Percentiles rank a stretch among this genome's conserved stretches.
phyloP scores from a whole-genome alignment of 1,284 basidiomycete genomes.

The Sanghuangporus weigelae region DNA sequence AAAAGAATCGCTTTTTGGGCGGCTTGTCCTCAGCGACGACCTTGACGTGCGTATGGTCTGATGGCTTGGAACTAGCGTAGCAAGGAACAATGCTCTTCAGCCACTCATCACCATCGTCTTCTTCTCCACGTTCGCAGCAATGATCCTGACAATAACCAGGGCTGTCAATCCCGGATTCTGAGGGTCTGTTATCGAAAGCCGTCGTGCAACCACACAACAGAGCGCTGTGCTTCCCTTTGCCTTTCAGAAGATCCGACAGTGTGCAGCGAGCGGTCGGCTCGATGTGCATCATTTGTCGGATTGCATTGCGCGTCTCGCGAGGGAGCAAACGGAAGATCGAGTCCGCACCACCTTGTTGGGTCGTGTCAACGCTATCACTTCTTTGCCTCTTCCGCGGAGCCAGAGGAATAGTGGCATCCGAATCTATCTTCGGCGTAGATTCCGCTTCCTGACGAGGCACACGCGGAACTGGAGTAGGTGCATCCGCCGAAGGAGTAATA shows the following conservation, averaged over 20 bases:
- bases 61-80: slow-evolving; percentile 40
- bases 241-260: slow-evolving; percentile 87
- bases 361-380: slow-evolving; percentile 66
- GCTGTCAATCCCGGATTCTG: slow-evolving; percentile 26
- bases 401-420: background rate
- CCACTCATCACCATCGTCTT: slow-evolving; percentile 77
- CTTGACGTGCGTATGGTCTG: slow-evolving; percentile 61
- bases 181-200: slow-evolving; percentile 21
- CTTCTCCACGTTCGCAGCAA: slow-evolving; percentile 56
- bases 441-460: slow-evolving; percentile 3
- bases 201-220: slow-evolving; percentile 75
- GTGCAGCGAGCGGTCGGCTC: slow-evolving; percentile 90
- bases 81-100: slow-evolving; percentile 71
- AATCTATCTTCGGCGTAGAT: background rate
- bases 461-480: slow-evolving; percentile 2
- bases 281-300: slow-evolving; percentile 92
- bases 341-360: slow-evolving; percentile 85
- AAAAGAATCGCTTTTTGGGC: slow-evolving; percentile 67
- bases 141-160: slow-evolving; percentile 53
- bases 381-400: slow-evolving; percentile 36
- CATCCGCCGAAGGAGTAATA: slow-evolving; percentile 17
- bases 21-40: slow-evolving; percentile 68
- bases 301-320: slow-evolving; percentile 82
- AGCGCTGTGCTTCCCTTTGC: slow-evolving; percentile 67
- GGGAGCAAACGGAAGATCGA: slow-evolving; percentile 97